Evolutionary conservation across 2,329 filamentous ascomycete species (phyloP).

Genomic region (Exophiala alcalophila): DNA sequence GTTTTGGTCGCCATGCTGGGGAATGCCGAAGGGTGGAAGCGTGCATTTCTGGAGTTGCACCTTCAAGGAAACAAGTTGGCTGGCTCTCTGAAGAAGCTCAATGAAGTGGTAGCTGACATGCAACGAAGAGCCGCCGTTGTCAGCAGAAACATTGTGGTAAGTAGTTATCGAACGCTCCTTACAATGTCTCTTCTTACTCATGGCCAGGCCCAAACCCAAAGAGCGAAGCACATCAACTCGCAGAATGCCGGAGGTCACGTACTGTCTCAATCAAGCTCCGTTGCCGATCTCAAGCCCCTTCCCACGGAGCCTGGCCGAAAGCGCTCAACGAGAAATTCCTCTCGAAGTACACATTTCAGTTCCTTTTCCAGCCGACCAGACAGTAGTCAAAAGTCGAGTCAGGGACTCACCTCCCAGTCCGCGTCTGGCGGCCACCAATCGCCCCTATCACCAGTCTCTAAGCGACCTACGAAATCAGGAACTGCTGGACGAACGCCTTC

Average conservation of each 20-base stretch:
- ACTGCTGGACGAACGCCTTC: conserved; percentile 3
- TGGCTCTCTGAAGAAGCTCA: conserved; percentile 67
- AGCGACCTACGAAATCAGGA: conserved; percentile 1
- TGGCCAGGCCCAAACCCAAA: conserved; percentile 17
- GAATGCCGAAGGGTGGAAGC: conserved; percentile 86
- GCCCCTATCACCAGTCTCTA: conserved; percentile 12
- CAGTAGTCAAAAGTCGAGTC: conserved; percentile 19
- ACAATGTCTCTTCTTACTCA: conserved; percentile 8
- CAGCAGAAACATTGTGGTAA: conserved; percentile 52
- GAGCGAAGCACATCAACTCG: conserved; percentile 13
- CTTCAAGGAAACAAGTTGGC: conserved; percentile 69
- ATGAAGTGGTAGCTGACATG: conserved; percentile 78
- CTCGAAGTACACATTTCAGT: conserved; percentile 19
- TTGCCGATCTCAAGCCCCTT: conserved; percentile 17
- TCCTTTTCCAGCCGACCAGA: conserved; percentile 17
- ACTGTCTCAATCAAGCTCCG: conserved; percentile 11
- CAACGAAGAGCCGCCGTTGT: conserved; percentile 79
- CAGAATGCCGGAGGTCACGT: conserved; percentile 13
- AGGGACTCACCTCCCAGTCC: conserved; percentile 14
- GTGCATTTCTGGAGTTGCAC: conserved; percentile 73
- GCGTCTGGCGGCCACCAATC: conserved; percentile 8
- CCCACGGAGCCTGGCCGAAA: conserved; percentile 19
- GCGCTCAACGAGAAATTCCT: conserved; percentile 18
- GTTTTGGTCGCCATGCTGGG: conserved; percentile 89
- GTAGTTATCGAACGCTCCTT: too few species aligned